A percentile compares a stretch with the other conserved stretches of the same genome.
These are phyloP conservation scores for Gynostemma pentaphyllum DNA, from an alignment of 306 rosid genomes.

Conservation along the genomic window DNA sequence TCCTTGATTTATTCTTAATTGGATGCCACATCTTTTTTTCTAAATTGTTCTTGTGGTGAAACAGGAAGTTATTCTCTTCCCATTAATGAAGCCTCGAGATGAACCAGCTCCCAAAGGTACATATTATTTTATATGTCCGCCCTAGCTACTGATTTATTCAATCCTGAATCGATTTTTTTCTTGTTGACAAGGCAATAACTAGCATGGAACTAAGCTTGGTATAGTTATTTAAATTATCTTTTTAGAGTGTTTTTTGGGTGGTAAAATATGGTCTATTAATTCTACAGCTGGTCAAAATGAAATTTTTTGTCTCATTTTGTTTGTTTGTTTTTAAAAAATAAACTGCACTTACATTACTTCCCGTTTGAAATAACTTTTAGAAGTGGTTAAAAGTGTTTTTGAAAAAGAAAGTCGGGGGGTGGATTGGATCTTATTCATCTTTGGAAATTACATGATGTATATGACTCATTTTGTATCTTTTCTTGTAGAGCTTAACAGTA, in stretches of 20 bases:
- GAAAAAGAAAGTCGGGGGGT: too few relatives aligned
- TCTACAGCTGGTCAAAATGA: background rate
- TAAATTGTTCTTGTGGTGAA: slow-evolving; percentile 4
- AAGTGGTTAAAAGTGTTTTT: too few relatives aligned
- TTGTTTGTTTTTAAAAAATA: background rate
- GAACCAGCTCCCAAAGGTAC: slow-evolving; percentile 31
- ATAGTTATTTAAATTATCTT: too few relatives aligned
- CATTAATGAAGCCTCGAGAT: slow-evolving; percentile 91
- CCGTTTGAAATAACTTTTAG: background rate
- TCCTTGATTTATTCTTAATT: too few relatives aligned
- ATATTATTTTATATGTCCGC: background rate
- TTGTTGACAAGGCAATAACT: background rate
- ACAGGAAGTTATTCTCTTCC: slow-evolving; percentile 94
- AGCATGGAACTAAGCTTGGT: too few relatives aligned
- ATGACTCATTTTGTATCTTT: background rate
- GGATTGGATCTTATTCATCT: too few relatives aligned
- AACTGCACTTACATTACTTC: background rate
- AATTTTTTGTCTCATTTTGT: too few relatives aligned
- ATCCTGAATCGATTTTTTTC: background rate
- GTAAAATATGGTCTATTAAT: background rate
- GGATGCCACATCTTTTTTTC: background rate
- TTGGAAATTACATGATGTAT: too few relatives aligned
- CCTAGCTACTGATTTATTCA: background rate
- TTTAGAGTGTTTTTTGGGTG: background rate
- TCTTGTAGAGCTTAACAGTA: background rate